phyloP scores from a whole-genome alignment of 805 yeast genomes.

The Scheffersomyces coipomensis region DNA sequence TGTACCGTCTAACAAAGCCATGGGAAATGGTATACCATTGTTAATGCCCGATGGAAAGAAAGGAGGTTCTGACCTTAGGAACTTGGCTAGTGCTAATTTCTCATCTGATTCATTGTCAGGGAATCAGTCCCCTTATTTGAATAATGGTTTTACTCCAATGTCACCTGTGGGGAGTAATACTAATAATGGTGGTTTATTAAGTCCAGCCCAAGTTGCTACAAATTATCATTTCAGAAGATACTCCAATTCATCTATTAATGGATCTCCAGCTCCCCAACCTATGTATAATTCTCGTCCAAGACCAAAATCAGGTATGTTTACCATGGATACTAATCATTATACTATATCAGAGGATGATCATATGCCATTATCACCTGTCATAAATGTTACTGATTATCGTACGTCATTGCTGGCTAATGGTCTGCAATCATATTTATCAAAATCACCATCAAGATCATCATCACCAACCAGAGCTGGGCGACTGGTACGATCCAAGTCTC shows the following conservation, averaged over 20 bases:
- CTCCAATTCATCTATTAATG: constrained; percentile 17
- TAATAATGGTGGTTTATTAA: neutral
- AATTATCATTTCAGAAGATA: constrained; percentile 13
- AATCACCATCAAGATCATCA: constrained; percentile 26
- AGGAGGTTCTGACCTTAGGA: constrained; percentile 22
- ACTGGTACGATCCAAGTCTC: constrained; percentile 30
- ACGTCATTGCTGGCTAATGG: neutral
- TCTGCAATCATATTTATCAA: constrained; percentile 14
- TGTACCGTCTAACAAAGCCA: no score
- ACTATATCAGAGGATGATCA: constrained; percentile 28
- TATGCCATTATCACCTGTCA: constrained; percentile 9
- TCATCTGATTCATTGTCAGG: constrained; percentile 31
- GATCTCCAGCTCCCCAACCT: constrained; percentile 19
- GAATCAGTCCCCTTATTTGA: neutral
- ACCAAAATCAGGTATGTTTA: constrained; percentile 36
- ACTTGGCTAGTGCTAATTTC: constrained; percentile 38
- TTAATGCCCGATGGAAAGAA: constrained; percentile 3
- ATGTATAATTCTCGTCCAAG: constrained; percentile 18
- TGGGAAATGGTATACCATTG: no score
- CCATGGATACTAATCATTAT: constrained; percentile 22
- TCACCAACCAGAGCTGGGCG: constrained; percentile 27
- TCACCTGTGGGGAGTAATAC: neutral
- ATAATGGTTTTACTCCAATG: neutral
- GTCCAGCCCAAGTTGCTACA: neutral
- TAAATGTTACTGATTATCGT: neutral